phyloP scores from a whole-genome alignment of 179 eudicot species.

The Actinidia polygama region DNA sequence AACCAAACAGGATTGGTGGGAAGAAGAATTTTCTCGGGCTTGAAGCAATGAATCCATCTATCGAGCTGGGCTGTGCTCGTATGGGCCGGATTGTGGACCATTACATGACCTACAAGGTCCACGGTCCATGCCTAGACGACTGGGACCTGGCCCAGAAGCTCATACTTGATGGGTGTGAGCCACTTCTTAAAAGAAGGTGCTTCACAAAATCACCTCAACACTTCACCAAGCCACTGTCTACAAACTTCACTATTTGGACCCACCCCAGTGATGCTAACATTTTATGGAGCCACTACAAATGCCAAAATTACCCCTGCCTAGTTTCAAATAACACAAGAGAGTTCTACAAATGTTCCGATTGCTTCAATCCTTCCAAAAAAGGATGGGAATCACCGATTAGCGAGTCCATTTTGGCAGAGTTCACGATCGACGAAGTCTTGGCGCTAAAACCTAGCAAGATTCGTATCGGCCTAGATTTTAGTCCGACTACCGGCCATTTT shows the following conservation, averaged over 20 bases:
- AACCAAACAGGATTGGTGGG: constrained; percentile 23
- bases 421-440: constrained; percentile 26
- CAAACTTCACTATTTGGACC: constrained; percentile 24
- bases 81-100: constrained; percentile 22
- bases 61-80: constrained; percentile 17
- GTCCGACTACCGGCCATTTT: constrained; percentile 27
- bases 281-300: constrained; percentile 32
- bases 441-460: constrained; percentile 29
- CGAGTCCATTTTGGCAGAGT: constrained; percentile 15
- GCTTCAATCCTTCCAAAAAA: constrained; percentile 23
- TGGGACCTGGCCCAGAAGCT: constrained; percentile 30
- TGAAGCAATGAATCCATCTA: constrained; percentile 25
- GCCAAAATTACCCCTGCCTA: constrained; percentile 29
- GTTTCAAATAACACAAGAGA: constrained; percentile 12
- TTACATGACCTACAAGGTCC: constrained; percentile 24
- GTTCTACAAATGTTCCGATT: constrained; percentile 29
- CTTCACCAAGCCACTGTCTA: constrained; percentile 20
- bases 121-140: constrained; percentile 25
- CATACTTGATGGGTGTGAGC: constrained; percentile 30
- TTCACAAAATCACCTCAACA: constrained; percentile 31
- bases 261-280: constrained; percentile 28
- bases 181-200: constrained; percentile 35
- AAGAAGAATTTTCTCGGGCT: constrained; percentile 33
- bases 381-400: constrained; percentile 21
- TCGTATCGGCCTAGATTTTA: constrained; percentile 32